Evolutionary conservation across 805 yeast species (phyloP).

Genomic region (Yarrowia sp.): DNA sequence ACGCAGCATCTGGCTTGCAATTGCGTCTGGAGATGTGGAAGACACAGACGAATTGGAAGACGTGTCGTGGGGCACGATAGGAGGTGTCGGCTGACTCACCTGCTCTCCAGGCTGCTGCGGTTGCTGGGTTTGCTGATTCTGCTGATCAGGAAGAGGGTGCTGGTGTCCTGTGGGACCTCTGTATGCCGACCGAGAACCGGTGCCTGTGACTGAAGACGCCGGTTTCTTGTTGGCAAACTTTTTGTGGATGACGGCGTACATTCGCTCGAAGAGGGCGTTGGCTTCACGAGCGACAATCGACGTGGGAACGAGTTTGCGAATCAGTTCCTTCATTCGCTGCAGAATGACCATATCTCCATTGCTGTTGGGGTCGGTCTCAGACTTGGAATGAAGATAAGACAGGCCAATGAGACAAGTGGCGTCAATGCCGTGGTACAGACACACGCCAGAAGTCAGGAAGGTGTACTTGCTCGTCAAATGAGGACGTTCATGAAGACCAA

Average conservation of each 20-base stretch:
- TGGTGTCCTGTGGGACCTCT: constrained; percentile 1
- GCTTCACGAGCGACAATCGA: constrained; percentile 31
- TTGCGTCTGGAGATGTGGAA: constrained; percentile 7
- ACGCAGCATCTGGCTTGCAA: constrained; percentile 22
- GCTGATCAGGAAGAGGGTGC: constrained; percentile 6
- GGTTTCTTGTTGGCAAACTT: constrained; percentile 35
- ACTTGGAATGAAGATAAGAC: constrained; percentile 27
- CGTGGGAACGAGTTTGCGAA: constrained; percentile 14
- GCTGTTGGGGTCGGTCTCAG: constrained; percentile 22
- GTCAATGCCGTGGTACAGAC: constrained; percentile 34
- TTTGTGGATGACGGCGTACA: constrained; percentile 26
- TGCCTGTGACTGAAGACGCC: not conserved
- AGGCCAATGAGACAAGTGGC: constrained; percentile 37
- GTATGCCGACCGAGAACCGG: constrained; percentile 1
- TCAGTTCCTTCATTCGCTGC: constrained; percentile 30
- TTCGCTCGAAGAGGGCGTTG: constrained; percentile 21
- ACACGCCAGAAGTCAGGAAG: constrained; percentile 20
- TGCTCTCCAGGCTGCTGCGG: not conserved
- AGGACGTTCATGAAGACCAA: constrained; percentile 1
- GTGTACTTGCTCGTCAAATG: constrained; percentile 10
- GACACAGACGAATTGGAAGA: constrained; percentile 9
- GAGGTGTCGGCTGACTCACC: constrained; percentile 2
- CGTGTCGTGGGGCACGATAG: not conserved
- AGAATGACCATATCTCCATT: constrained; percentile 32
- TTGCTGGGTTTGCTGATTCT: not conserved